Evolutionary conservation across 2,329 filamentous ascomycete species (phyloP), one percentile per base, ranked within the genome.

Genomic region (Penicillium sp.): DNA sequence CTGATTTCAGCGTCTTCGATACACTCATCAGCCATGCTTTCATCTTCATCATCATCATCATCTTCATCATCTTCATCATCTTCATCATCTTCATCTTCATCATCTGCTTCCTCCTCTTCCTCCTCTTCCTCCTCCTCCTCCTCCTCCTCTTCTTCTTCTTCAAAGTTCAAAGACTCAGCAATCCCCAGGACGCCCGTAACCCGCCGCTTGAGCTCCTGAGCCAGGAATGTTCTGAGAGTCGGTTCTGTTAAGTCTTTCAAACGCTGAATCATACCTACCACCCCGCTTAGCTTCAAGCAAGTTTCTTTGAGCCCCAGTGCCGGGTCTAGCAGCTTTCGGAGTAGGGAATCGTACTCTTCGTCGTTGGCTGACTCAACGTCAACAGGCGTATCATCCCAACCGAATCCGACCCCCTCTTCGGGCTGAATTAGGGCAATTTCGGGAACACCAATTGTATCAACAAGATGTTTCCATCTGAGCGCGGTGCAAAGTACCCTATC

Each of bases 251-350:
- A 23, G 26, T 48, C 46, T 48, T 48, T 48, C 21, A 29, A 26
- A 19, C 46, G 46, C 46, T 48, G 46, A 29, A 48, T 48, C 46
- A 48, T 48, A 48, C 46, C 46, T 21, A 26, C 46, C 46, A 48
- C 46, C 19, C 46, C 46, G 19, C 46, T 48, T 23, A 48, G 46
- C 26, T 48, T 48, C 23, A 48, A 29, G 21, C 46, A 48, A 48
- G 46, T 48, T 23, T 48, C 46, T 23, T 48, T 48, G 46, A 48
- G 46, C 15, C 46, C 46, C 5, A 48, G 19, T 15, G 46, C 46
- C 46, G 46, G 46, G 19, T 48, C 46, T 23, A 48, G 46, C 23
- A 48, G 46, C 21, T 48, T 48, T 29, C 2, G 21, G 46, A 48
- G 46, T 23, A 48, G 46, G 26, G 5, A 9, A 29, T 29, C 46